Conservation (phyloP, 1,284 basidiomycete species). For the Tausonia pullulans region DNA sequence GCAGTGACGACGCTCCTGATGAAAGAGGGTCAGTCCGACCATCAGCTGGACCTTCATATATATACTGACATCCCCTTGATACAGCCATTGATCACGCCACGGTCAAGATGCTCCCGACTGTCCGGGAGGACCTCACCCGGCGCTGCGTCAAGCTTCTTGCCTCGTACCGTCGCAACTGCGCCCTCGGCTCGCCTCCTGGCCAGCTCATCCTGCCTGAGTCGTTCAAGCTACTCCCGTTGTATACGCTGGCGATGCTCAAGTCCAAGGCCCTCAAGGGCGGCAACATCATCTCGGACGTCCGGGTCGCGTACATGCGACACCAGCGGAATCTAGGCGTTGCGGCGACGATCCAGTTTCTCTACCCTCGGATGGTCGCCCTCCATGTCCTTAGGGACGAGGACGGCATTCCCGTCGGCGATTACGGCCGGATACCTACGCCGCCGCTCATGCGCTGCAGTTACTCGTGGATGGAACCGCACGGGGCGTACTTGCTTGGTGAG, state of each 20-base stretch:
- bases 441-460: constrained; percentile 74
- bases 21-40: constrained; percentile 56
- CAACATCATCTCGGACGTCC: constrained; percentile 83
- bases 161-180: constrained; percentile 84
- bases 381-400: constrained; percentile 68
- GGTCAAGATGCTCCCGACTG: constrained; percentile 54
- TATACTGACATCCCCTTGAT: constrained; percentile 6
- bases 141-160: constrained; percentile 72
- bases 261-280: constrained; percentile 88
- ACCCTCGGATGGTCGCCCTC: constrained; percentile 79
- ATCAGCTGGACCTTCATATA: constrained; percentile 1
- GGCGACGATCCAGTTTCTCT: constrained; percentile 64
- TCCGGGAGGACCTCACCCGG: constrained; percentile 76
- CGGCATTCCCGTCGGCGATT: constrained; percentile 52
- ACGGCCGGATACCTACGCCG: constrained; percentile 57
- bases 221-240: constrained; percentile 79
- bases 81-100: constrained; percentile 59
- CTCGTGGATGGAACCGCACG: constrained; percentile 77
- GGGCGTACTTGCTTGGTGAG: constrained; percentile 80
- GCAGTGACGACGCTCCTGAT: constrained; percentile 61
- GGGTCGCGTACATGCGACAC: constrained; percentile 72
- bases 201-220: constrained; percentile 94
- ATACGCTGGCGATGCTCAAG: constrained; percentile 75
- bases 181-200: constrained; percentile 63
- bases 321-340: constrained; percentile 60